Conservation (phyloP, 1,139 yeast species). For the Diutina sp. region DNA sequence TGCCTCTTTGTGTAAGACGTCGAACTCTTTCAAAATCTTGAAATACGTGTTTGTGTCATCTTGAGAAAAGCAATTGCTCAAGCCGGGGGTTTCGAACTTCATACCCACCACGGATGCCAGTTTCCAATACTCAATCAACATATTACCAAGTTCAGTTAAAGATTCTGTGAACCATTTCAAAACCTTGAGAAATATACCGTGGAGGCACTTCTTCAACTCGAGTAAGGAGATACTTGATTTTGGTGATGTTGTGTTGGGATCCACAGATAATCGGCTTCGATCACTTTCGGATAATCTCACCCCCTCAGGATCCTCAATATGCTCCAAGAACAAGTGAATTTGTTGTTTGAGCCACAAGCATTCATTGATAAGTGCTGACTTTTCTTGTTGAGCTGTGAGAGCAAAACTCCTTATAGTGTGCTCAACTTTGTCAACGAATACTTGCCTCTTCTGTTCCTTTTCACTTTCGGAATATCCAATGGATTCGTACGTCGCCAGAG, state of each 20-base stretch:
- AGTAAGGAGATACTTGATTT: conserved; percentile 12
- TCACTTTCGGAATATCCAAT: conserved; percentile 28
- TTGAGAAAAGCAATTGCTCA: conserved; percentile 11
- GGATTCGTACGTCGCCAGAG: conserved; percentile 11
- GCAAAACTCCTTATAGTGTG: conserved; percentile 26
- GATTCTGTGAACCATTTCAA: conserved; percentile 19
- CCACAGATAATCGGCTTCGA: conserved; percentile 22
- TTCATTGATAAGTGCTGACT: conserved; percentile 25
- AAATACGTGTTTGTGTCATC: conserved; percentile 19
- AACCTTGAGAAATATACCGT: conserved; percentile 22
- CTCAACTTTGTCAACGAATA: conserved; percentile 27
- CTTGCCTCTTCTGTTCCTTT: conserved; percentile 21
- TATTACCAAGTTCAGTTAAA: conserved; percentile 19
- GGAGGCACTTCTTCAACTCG: conserved; percentile 19
- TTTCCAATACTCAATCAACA: conserved; percentile 16
- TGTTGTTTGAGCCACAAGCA: conserved; percentile 38
- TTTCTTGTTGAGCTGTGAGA: conserved; percentile 21
- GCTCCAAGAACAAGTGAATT: conserved; percentile 25
- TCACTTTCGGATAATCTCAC: conserved; percentile 12
- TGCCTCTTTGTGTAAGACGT: not conserved
- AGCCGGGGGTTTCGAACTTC: conserved; percentile 6
- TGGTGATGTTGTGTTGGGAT: conserved; percentile 5
- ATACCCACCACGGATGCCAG: conserved; percentile 17
- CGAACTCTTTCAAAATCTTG: conserved; percentile 16
- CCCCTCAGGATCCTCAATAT: conserved; percentile 27